phyloP scores from a whole-genome alignment of 768 basidiomycete genomes.

The Ephemerocybe angulata region DNA sequence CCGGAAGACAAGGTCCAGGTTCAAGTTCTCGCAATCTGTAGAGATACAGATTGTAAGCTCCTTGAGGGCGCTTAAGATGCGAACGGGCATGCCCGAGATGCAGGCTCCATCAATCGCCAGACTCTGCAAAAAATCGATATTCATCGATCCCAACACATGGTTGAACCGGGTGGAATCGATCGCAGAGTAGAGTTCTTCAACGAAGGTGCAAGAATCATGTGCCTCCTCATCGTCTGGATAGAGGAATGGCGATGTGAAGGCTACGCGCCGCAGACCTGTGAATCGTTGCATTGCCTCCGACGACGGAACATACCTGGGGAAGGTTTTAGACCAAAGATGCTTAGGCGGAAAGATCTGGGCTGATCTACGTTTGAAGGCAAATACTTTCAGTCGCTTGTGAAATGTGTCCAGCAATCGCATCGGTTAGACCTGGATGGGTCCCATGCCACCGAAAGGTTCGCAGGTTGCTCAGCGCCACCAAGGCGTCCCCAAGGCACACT shows the following conservation, averaged over 20 bases:
- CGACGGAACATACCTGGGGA: conserved; percentile 22
- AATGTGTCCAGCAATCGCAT: conserved; percentile 25
- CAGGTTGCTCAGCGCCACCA: conserved; percentile 28
- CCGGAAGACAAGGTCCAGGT: conserved; percentile 33
- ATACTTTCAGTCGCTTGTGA: conserved; percentile 26
- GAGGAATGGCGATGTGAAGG: conserved; percentile 30
- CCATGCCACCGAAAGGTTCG: conserved; percentile 39
- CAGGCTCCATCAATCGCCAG: conserved; percentile 27
- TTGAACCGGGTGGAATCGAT: conserved; percentile 10
- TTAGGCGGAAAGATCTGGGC: conserved; percentile 1
- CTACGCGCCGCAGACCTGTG: conserved; percentile 19
- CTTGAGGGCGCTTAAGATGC: conserved; percentile 26
- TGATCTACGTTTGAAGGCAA: conserved; percentile 28
- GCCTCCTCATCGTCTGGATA: conserved; percentile 32
- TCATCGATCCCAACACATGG: conserved; percentile 12
- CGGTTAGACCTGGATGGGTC: conserved; percentile 24
- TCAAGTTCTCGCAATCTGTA: conserved; percentile 22
- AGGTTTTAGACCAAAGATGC: conserved; percentile 6
- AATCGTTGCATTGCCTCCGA: conserved; percentile 23
- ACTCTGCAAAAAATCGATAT: conserved; percentile 16
- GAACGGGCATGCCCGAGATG: conserved; percentile 28
- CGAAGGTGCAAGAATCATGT: conserved; percentile 18
- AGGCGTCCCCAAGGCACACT: conserved; percentile 35
- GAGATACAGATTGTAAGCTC: conserved; percentile 32
- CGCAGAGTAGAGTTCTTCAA: conserved; percentile 13